Evolutionary conservation across 2,329 filamentous ascomycete species (phyloP).

Genomic region (Colletotrichum filicis): DNA sequence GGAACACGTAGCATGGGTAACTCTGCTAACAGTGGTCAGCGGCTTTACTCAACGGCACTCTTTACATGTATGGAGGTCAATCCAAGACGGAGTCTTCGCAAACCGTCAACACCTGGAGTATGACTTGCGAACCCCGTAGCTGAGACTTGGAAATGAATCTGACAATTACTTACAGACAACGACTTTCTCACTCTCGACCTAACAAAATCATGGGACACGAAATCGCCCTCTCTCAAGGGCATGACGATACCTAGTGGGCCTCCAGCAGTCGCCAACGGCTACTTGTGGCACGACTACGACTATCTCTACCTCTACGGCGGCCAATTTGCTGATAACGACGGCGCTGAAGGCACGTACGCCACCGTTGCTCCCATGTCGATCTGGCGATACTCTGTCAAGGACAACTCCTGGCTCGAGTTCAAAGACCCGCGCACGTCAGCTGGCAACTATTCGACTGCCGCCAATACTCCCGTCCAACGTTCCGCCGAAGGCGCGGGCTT

Average conservation of each 20-base stretch:
- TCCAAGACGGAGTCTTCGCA: slow-evolving; percentile 68
- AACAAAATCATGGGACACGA: slow-evolving; percentile 77
- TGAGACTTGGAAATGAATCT: background rate
- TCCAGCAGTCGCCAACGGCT: slow-evolving; percentile 77
- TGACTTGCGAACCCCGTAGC: slow-evolving; percentile 37
- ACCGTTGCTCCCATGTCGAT: slow-evolving; percentile 69
- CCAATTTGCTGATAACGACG: slow-evolving; percentile 70
- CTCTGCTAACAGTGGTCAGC: slow-evolving; percentile 47
- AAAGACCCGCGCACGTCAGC: slow-evolving; percentile 68
- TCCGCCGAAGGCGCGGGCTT: slow-evolving; percentile 80
- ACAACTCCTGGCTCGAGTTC: slow-evolving; percentile 71
- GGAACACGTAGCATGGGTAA: background rate
- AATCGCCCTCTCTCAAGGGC: slow-evolving; percentile 70
- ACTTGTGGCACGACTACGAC: slow-evolving; percentile 78
- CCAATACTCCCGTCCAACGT: slow-evolving; percentile 69
- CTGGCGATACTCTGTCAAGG: slow-evolving; percentile 76
- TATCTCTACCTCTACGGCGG: slow-evolving; percentile 81
- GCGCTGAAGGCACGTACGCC: slow-evolving; percentile 51
- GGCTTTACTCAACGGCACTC: slow-evolving; percentile 77
- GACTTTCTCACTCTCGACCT: slow-evolving; percentile 79
- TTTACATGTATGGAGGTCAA: slow-evolving; percentile 82
- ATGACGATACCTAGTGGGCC: slow-evolving; percentile 74
- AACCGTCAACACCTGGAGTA: slow-evolving; percentile 75
- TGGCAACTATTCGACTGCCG: slow-evolving; percentile 70
- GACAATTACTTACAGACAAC: slow-evolving; percentile 61